Percentiles rank a stretch among this genome's conserved stretches.
Evolutionary conservation across 2,329 filamentous ascomycete genomes (phyloP).

Genomic region (Fusarium oxysporum): DNA sequence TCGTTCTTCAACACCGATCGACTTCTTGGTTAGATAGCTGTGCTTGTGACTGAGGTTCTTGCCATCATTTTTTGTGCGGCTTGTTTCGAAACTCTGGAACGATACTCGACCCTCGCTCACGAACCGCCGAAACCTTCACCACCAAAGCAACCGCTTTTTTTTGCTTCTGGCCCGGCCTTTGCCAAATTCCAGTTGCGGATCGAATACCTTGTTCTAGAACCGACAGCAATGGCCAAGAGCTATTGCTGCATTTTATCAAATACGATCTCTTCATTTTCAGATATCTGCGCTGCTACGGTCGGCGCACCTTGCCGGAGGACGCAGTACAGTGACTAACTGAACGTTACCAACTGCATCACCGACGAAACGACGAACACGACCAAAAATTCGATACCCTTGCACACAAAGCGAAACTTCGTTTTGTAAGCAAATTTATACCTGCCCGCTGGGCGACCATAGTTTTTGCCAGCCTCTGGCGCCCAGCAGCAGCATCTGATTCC

Average conservation of each 20-base stretch:
- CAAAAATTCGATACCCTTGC: constrained; percentile 28
- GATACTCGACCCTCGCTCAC: constrained; percentile 16
- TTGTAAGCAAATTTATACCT: constrained; percentile 10
- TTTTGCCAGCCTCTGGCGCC: constrained; percentile 37
- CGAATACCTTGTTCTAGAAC: constrained; percentile 31
- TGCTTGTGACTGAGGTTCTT: constrained; percentile 25
- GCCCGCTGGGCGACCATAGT: constrained; percentile 42
- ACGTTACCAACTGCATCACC: constrained; percentile 26
- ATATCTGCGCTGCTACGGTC: constrained; percentile 31
- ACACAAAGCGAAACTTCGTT: constrained; percentile 15
- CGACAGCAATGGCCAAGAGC: constrained; percentile 44
- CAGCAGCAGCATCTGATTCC: constrained; percentile 35
- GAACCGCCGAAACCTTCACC: constrained; percentile 15
- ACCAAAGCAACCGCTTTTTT: constrained; percentile 21
- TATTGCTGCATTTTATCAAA: constrained; percentile 26
- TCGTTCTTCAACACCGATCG: constrained; percentile 21
- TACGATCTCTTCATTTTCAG: constrained; percentile 20
- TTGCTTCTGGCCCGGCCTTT: constrained; percentile 12
- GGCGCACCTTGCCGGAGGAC: constrained; percentile 33
- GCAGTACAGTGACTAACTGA: constrained; percentile 34
- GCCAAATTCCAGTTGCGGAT: constrained; percentile 27
- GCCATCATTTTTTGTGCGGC: constrained; percentile 17
- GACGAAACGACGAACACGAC: constrained; percentile 33
- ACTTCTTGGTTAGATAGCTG: constrained; percentile 30
- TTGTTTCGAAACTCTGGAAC: constrained; percentile 22